Evolutionary conservation across 139 green algal genomes (phyloP).

Genomic region (Micromonas pusilla): DNA sequence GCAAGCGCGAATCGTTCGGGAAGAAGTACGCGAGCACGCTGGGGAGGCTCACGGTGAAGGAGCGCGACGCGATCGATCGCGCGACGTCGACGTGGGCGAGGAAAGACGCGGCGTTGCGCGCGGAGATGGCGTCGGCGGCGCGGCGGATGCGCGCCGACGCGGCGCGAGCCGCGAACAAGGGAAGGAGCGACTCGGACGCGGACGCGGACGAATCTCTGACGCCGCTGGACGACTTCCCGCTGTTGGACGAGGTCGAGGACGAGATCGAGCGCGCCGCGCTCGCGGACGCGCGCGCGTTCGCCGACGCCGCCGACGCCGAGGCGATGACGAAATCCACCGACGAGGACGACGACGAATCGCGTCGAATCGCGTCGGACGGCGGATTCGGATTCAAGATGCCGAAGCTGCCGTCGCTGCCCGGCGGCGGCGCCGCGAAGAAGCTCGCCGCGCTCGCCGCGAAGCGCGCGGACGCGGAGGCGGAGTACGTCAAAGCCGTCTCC

Average conservation of each 20-base stretch:
- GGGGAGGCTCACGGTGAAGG: not conserved
- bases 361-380: too few relatives aligned
- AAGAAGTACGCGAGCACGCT: conserved; percentile 8
- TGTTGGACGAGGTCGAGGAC: conserved; percentile 4
- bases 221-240: not conserved
- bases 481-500: conserved; percentile 24
- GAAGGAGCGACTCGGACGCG: not conserved
- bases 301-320: not conserved
- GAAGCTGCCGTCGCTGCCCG: not conserved
- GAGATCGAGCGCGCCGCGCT: not conserved
- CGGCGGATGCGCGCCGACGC: not conserved
- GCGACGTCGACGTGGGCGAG: conserved; percentile 14
- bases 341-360: too few relatives aligned
- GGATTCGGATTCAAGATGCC: too few relatives aligned
- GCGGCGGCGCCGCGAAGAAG: conserved; percentile 5
- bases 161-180: not conserved
- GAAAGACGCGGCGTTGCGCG: not conserved
- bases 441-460: not conserved
- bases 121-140: not conserved
- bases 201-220: not conserved
- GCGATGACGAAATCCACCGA: not conserved
- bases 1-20: not conserved
- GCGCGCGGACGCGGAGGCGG: not conserved
- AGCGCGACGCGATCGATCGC: not conserved
- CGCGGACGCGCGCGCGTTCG: not conserved